Base-by-base conservation (phyloP, 331 rosid species). In the Malus hybrid region DNA sequence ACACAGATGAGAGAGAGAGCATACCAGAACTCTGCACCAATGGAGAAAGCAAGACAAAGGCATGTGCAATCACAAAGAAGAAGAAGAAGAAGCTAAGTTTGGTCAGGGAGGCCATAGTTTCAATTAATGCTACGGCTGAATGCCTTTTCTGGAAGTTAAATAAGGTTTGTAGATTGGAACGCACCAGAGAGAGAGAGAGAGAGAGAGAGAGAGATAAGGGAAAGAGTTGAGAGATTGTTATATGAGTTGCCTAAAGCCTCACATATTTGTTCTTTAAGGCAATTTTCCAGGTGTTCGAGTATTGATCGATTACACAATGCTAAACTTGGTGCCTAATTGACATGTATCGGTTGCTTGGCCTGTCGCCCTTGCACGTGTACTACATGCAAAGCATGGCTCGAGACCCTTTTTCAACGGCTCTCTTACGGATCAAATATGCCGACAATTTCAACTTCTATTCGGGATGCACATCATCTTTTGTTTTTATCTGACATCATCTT, bases 361-460 rank as follows among this genome's bases (percentile, higher is more conserved):
- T 16, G 36, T 20, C 55, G 11, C 28, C 60, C 71, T 67, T 28
- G 67, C 88, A 87, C 94, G 93, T 87, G 97, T 81, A 73, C 3
- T 10, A 66, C 95, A 89, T 91, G 93, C 93, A 81, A 80, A 75
- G 44, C 69, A 65, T 12, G 65, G 32, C 33, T 28, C 32, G 4
- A 16, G 24, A 44, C 15, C 50, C 50, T 44, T 44, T 44, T 10
- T 44, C 15, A 44, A 44, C 50, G 15, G 50, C 50, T 44, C 50
- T 44, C 14, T 44, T 44, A 36, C 10, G 42, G 42, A 36, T 36
- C 42, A 36, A 36, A 28, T 36, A 36, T 36, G 10, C 42, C 10
- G 42, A 36, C 10, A 36, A 7, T 36, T 36, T 36, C 42, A 36
- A 36, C 42, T 36, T 36, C 15, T 44, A 1, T 44, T 11, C 5